Evolutionary conservation across 1,139 yeast genomes (phyloP), one percentile per base, ranked within the genome.

Genomic region (Pichia inconspicua): DNA sequence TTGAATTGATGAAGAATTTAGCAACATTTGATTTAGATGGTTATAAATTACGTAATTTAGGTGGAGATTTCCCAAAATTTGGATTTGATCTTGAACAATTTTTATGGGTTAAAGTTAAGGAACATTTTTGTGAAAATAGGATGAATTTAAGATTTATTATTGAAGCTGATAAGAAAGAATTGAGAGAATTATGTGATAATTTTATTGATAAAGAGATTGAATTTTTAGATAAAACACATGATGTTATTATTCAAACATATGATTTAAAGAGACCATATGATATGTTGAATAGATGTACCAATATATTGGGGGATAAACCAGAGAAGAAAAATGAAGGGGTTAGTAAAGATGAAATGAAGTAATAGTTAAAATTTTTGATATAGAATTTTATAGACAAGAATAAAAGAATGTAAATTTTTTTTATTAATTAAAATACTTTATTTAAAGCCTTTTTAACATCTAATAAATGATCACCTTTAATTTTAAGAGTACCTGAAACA

Each of bases 391-490:
- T 30, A 30, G 11, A 30, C 34, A 30, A 14, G 34, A 12, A 12
- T 30, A 30, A 11, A 27, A 5, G 30, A 27, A 17, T 17, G 19
- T 17, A 17, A 17, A 17, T 17, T 17, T 17, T 17, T 17, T 17
- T 17, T 17, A 17, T 17, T 17, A 17, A 17, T 50, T 47, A 63
- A 45, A 64, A 62, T 41, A 53, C 52, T 41, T 56, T 40, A 5
- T 44, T 53, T 19, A 65, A 52, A n/a, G 57, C 25, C 34, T 62
- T 55, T 56, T 71, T 78, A 17, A 82, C 62, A 28, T 63, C 66
- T 5, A 63, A 66, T 7, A 74, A 75, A 44, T 72, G 70, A 59
- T 82, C 78, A 25, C 92, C 92, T 61, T 78, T 79, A 48, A 84
- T 73, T 45, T 77, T 68, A 11, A 75, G 60, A 43, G 69, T 66